A percentile compares a stretch with the other conserved stretches of the same genome.
Evolutionary conservation across 208 protist genomes (phyloP).

Genomic region (Sergeia podlipaevii): DNA sequence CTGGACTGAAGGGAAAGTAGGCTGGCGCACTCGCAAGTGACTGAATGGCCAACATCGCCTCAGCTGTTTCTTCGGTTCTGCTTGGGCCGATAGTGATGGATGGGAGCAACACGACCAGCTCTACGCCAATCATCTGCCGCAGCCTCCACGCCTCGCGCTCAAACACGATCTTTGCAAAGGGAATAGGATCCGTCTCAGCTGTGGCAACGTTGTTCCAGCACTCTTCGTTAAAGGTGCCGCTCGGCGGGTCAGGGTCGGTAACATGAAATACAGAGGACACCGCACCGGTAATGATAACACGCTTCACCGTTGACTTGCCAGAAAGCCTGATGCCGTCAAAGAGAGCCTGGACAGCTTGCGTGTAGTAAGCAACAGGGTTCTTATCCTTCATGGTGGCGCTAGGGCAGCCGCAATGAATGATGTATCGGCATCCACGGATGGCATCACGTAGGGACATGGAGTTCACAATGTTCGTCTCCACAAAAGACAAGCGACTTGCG

Average conservation of each 20-base stretch:
- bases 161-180: conserved; percentile 80
- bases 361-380: conserved; percentile 57
- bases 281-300: conserved; percentile 80
- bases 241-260: conserved; percentile 55
- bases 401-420: conserved; percentile 86
- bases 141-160: conserved; percentile 88
- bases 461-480: conserved; percentile 74
- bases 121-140: conserved; percentile 85
- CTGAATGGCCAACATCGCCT: conserved; percentile 73
- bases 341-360: conserved; percentile 72
- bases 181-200: conserved; percentile 57
- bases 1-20: conserved; percentile 76
- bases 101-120: conserved; percentile 84
- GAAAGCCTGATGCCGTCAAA: conserved; percentile 81
- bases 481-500: conserved; percentile 58
- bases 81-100: conserved; percentile 84
- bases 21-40: conserved; percentile 59
- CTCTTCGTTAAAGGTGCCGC: conserved; percentile 70
- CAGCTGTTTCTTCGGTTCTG: conserved; percentile 72
- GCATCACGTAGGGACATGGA: conserved; percentile 66
- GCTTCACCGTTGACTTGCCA: conserved; percentile 79
- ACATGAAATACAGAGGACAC: conserved; percentile 78
- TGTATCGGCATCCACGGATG: conserved; percentile 78
- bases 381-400: conserved; percentile 23
- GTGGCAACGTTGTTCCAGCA: conserved; percentile 79